Percentiles rank a stretch among this genome's conserved stretches.
These are phyloP conservation scores for Diospyros lotus DNA, from an alignment of 148 eudicot genomes.

Conservation along the genomic window DNA sequence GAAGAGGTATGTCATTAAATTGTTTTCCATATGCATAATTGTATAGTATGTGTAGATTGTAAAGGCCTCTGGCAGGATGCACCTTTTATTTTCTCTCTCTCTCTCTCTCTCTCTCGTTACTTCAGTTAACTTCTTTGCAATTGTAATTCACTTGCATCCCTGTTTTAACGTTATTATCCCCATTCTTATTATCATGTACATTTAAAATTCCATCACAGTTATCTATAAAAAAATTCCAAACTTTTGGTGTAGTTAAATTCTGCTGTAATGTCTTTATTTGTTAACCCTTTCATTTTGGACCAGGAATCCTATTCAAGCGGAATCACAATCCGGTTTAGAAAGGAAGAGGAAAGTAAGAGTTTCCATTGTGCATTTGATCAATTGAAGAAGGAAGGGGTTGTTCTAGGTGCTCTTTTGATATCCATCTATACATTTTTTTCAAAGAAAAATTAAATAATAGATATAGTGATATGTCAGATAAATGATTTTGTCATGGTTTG, in stretches of 20 bases:
- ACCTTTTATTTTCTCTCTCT: background rate
- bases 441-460: background rate
- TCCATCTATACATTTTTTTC: background rate
- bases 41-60: background rate
- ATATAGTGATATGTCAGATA: background rate
- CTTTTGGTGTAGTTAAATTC: background rate
- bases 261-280: background rate
- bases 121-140: constrained; percentile 3
- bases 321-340: constrained; percentile 55
- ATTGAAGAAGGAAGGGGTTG: constrained; percentile 59
- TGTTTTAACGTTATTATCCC: background rate
- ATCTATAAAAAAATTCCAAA: background rate
- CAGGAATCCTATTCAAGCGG: constrained; percentile 72
- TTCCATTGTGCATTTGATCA: constrained; percentile 81
- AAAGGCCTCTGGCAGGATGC: background rate
- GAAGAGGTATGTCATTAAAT: constrained; percentile 47
- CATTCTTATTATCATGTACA: background rate
- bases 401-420: constrained; percentile 55
- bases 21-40: background rate
- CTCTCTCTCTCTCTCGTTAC: background rate
- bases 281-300: constrained; percentile 17
- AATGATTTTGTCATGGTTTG: background rate
- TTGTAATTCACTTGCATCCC: background rate
- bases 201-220: background rate
- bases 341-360: constrained; percentile 65